Evolutionary conservation across 805 yeast genomes (phyloP), one percentile per base, ranked within the genome.

Genomic region (Komagataella phaffii): DNA sequence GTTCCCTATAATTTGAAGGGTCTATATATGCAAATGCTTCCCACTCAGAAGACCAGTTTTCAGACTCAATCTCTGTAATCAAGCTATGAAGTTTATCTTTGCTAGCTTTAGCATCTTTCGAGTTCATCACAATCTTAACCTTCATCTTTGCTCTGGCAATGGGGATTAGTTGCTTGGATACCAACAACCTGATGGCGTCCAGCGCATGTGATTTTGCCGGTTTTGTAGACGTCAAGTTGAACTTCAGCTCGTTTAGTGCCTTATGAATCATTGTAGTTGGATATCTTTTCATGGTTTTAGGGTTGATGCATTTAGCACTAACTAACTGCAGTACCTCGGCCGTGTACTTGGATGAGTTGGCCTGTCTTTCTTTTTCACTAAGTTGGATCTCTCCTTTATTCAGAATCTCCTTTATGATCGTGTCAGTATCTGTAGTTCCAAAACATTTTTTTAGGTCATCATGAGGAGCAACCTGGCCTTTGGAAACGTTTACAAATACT

Each of bases 81-180:
- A 68, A 70, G 50, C 64, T 54, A 44, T 55, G 48, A 6, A 44
- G 21, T 14, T 50, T 45, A 19, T 49, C 47, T 47, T 49, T 47
- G 8, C 24, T 65, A 48, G 60, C 66, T 49, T 73, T 72, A 14
- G 77, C 76, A 3, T 77, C 80, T 55, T 83, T 77, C 7, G 75
- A 70, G 21, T 74, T 72, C 48, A 86, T 66, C 0, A 75, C 65
- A n/a, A 88, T 69, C 57, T 81, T 80, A 45, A 93, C 76, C 66
- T 88, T 82, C 99, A 93, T 93, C 59, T 84, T 83, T 0, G 98
- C 98, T 57, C 99, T 75, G 0, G 88, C 95, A 53, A 93, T 90
- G 7, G 98, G 98, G 24, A 93, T 84, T 36, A 89, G 71, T 65
- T 93, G 98, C 57, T 79, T 77, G 36, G 81, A 77, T 3, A 87